Base-by-base conservation (phyloP, 306 rosid species). In the Vicia faba region DNA sequence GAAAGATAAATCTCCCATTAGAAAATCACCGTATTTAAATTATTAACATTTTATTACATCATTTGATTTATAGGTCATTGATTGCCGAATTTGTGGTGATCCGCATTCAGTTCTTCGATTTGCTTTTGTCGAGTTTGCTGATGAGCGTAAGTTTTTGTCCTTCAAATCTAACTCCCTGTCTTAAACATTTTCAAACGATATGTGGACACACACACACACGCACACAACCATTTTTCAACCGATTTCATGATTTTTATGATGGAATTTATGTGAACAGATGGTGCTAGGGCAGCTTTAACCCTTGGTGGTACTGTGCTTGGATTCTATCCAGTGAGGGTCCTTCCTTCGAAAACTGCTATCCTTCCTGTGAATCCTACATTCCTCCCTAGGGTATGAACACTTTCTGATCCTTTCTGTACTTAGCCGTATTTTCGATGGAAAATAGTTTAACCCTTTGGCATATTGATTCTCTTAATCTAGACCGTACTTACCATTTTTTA, bases 361-460 rank as follows among this genome's bases (percentile, higher is more conserved):
- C 98, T 92, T 81, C 98, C 98, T 23, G 98, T 92, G 79, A 92
- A 92, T 79, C 98, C 98, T 50, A 85, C 98, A 43, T 92, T 89
- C 82, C 96, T 92, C 59, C 98, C 98, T 70, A 84, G 90, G 93
- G 98, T 92, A 85, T 55, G 82, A 66, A 57, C 49, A 33, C 8
- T 54, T 66, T 76, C 73, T 23, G 60, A 20, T 51, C 58, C 58
- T 51, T 20, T 51, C 57, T 19, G 5, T 51, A 48, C 54, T 19
- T 10, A 0, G 29, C 29, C 11, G 1, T 35, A 59, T 49, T 26
- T 26, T 69, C 5, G 74, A 74, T 46, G 44, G 41, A 66, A 72
- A 23, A 11, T 62, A 44, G 39, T 16, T 65, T 48, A 14, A 5
- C 33, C 65, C 35, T 54, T 48, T 51, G 11, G 58, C 5, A 20